Conservation (phyloP, 2,329 filamentous ascomycete species). For the Cladosporium colombiae region DNA sequence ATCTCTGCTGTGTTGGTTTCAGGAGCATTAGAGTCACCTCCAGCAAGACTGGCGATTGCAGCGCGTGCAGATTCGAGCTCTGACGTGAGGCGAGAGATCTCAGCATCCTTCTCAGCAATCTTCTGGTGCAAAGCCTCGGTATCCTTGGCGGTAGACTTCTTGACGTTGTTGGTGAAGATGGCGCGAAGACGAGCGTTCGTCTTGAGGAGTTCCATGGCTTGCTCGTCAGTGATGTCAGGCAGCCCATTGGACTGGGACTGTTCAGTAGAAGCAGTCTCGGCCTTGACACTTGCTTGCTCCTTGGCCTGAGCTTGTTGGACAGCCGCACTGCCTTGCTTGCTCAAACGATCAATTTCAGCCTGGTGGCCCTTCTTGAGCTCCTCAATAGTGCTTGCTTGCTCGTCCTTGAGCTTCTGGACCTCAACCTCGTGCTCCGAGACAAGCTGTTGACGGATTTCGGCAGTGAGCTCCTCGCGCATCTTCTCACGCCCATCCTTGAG, state of each 20-base stretch:
- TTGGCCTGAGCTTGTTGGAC: slow-evolving; percentile 40
- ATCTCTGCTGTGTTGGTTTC: slow-evolving; percentile 21
- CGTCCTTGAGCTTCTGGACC: slow-evolving; percentile 49
- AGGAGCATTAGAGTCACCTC: neutral
- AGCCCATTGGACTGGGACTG: neutral
- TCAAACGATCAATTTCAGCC: slow-evolving; percentile 40
- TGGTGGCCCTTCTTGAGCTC: slow-evolving; percentile 41
- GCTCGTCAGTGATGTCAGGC: slow-evolving; percentile 45
- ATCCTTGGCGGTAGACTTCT: slow-evolving; percentile 46
- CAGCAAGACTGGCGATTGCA: slow-evolving; percentile 13
- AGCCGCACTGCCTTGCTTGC: slow-evolving; percentile 39
- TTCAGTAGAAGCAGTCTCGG: slow-evolving; percentile 29
- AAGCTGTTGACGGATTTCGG: slow-evolving; percentile 35
- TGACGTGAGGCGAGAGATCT: slow-evolving; percentile 27
- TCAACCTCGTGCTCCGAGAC: slow-evolving; percentile 49
- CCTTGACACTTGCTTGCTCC: slow-evolving; percentile 28
- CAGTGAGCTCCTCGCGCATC: slow-evolving; percentile 40
- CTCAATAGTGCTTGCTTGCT: slow-evolving; percentile 49
- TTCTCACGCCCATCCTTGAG: slow-evolving; percentile 52
- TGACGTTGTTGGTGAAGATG: slow-evolving; percentile 61
- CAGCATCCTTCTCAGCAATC: slow-evolving; percentile 35
- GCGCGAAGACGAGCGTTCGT: slow-evolving; percentile 52
- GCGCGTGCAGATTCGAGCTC: slow-evolving; percentile 22
- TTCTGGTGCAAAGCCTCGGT: slow-evolving; percentile 40
- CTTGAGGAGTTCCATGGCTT: slow-evolving; percentile 52